Evolutionary conservation across 305 asterid genomes (phyloP), one percentile per base, ranked within the genome.

Genomic region (Fraxinus nigra): DNA sequence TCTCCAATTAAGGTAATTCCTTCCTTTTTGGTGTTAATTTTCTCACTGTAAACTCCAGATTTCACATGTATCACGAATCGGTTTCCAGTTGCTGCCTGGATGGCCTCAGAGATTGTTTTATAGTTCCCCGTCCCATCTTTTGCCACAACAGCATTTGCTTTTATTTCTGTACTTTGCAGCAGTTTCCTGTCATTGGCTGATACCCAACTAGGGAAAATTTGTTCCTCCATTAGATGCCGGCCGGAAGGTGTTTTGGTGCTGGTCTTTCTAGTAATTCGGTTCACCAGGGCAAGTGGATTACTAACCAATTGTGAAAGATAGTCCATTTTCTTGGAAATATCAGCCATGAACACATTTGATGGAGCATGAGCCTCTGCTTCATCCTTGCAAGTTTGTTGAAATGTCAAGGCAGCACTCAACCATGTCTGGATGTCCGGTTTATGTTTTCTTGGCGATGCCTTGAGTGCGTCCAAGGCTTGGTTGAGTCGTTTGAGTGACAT

Each of bases 1-100:
- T 91, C 95, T 5, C 98, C 98, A 3, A 93, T 87, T 67, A 93
- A 87, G 13, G 93, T 91, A 35, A 93, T 90, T 6, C 97, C 97
- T 67, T 91, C 94, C 74, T 90, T 93, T 13, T 89, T 85, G 0
- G 86, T 79, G 7, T 80, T 88, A n/a, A 92, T 86, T 67, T 88
- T 91, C 84, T 93, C 98, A 69, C 79, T 89, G 30, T 93, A 93
- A 5, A 87, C 89, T 59, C 98, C 98, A 0, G 98, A 84, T 79
- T 93, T 93, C 87, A 93, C 97, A 61, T 92, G 87, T 54, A 93
- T 93, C 56, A 93, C 98, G 16, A 86, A 93, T 18, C 97, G 38
- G 18, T 92, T 83, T 0, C 97, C 97, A 0, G 61, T 9, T 4
- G 97, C 95, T 2, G 97, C 94, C 73, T 13, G 26, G 9, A 92